Evolutionary conservation across 108 stramenopile genomes (phyloP), one percentile per base, ranked within the genome.

Genomic region (Fistulifera pelliculosa): DNA sequence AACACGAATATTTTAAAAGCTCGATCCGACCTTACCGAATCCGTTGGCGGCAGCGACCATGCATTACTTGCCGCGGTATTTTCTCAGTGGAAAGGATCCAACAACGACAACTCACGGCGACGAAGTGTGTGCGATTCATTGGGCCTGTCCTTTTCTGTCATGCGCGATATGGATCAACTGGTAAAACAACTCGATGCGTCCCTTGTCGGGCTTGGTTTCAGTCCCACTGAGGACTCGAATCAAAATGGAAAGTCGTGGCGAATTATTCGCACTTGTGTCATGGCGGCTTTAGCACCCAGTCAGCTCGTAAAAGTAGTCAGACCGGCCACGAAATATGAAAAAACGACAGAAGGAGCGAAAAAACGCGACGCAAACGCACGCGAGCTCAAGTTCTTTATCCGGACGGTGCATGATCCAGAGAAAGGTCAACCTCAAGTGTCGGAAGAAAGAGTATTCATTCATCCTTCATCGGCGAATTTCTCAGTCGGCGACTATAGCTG

Each of bases 371-470:
- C 79, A 5, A 70, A 75, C 15, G 83, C 90, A 17, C 70, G 71
- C 38, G 81, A 83, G 39, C 61, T 85, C 13, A 81, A 81, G 47
- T 92, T 92, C n/a, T 87, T 74, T 69, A 71, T 76, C 38, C 80
- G 65, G 27, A 13, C 15, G 1, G 27, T 18, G 16, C 51, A 58
- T 14, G 49, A 17, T 54, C 49, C 1, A 35, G 38, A 27, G 45
- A 22, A 13, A 26, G 21, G n/a, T n/a, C n/a, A n/a, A n/a, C n/a
- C n/a, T n/a, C n/a, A 58, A 2, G 38, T 16, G 1, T 5, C 24
- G 1, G 91, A 94, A 60, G 91, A 93, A 52, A 68, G 86, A 24
- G 92, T 94, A 1, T 96, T 93, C 58, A 70, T 96, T 7, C 95
- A 96, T 66, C 95, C 95, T 10, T 72, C 74, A 14, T 94, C 90